A percentile compares a stretch with the other conserved stretches of the same genome.
These are phyloP conservation scores for Medicago arabica DNA, from an alignment of 306 rosid genomes.

Conservation along the genomic window DNA sequence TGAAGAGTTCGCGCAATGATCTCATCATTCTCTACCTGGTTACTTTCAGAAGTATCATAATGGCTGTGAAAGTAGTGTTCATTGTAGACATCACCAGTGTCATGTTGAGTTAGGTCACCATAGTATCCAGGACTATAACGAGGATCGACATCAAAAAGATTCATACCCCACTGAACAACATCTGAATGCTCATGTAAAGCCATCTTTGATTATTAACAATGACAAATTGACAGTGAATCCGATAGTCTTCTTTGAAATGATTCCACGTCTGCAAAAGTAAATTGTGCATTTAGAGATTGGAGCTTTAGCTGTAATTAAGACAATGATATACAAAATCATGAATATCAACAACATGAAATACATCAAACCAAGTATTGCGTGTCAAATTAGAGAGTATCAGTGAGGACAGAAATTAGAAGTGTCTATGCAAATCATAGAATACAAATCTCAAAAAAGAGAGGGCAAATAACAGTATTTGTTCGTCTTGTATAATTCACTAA, in stretches of 20 bases:
- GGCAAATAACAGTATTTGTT: background rate
- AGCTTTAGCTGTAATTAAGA: slow-evolving; percentile 35
- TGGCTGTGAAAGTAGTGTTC: slow-evolving; percentile 56
- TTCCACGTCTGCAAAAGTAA: slow-evolving; percentile 42
- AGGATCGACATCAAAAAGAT: slow-evolving; percentile 62
- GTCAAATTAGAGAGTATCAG: slow-evolving; percentile 37
- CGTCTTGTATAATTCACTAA: background rate
- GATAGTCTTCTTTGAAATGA: slow-evolving; percentile 39
- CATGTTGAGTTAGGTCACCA: slow-evolving; percentile 46
- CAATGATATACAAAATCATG: slow-evolving; percentile 32
- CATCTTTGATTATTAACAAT: slow-evolving; percentile 50
- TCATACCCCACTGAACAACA: slow-evolving; percentile 69
- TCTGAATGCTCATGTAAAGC: slow-evolving; percentile 66
- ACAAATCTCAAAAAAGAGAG: background rate
- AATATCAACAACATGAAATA: slow-evolving; percentile 12
- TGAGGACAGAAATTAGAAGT: slow-evolving; percentile 21
- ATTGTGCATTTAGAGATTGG: slow-evolving; percentile 25
- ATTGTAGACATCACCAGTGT: slow-evolving; percentile 48
- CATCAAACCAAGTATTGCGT: slow-evolving; percentile 12
- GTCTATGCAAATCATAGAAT: background rate
- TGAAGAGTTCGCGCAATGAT: slow-evolving; percentile 78
- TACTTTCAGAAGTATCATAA: slow-evolving; percentile 52
- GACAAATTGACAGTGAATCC: slow-evolving; percentile 26
- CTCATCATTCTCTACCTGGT: slow-evolving; percentile 78
- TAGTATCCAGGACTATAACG: slow-evolving; percentile 57